A percentile compares a stretch with the other conserved stretches of the same genome.
Evolutionary conservation across 2,329 filamentous ascomycete genomes (phyloP).

Genomic region (Scedosporium apiospermum): DNA sequence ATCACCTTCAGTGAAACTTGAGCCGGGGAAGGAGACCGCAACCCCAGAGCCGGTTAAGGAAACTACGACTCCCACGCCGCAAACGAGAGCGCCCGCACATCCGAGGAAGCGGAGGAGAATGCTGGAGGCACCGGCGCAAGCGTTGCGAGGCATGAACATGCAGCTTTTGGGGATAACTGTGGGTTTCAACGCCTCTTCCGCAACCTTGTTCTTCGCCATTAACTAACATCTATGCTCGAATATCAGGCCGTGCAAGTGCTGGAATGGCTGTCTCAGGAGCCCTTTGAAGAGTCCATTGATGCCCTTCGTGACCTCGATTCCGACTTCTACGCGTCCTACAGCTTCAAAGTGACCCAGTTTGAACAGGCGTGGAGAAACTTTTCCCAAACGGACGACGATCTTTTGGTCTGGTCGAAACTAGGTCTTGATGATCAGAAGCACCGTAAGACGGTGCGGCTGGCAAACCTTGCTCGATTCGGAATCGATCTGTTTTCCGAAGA

Average conservation of each 20-base stretch:
- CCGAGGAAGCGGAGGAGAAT: conserved; percentile 5
- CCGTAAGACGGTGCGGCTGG: conserved; percentile 10
- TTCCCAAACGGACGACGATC: conserved; percentile 17
- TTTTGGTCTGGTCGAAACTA: conserved; percentile 25
- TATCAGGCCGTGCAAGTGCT: conserved; percentile 25
- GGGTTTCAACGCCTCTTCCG: conserved; percentile 10
- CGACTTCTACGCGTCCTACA: conserved; percentile 24
- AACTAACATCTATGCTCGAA: not conserved
- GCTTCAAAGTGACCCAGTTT: conserved; percentile 22
- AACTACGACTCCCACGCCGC: not conserved
- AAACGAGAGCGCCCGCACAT: not conserved
- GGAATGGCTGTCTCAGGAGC: conserved; percentile 23
- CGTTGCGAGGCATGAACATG: conserved; percentile 22
- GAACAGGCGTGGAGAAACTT: conserved; percentile 22
- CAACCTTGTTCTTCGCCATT: not conserved
- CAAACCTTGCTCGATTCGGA: conserved; percentile 36
- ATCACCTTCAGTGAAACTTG: not conserved
- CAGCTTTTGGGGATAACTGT: conserved; percentile 31
- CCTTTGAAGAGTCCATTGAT: conserved; percentile 17
- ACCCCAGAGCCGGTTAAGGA: not conserved
- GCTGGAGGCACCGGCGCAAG: conserved; percentile 3
- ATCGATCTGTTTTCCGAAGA: conserved; percentile 27
- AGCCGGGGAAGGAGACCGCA: not conserved
- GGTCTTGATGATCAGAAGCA: conserved; percentile 25
- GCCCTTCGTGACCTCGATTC: conserved; percentile 19